Evolutionary conservation across 805 yeast species (phyloP).

Genomic region (Millerozyma miso): DNA sequence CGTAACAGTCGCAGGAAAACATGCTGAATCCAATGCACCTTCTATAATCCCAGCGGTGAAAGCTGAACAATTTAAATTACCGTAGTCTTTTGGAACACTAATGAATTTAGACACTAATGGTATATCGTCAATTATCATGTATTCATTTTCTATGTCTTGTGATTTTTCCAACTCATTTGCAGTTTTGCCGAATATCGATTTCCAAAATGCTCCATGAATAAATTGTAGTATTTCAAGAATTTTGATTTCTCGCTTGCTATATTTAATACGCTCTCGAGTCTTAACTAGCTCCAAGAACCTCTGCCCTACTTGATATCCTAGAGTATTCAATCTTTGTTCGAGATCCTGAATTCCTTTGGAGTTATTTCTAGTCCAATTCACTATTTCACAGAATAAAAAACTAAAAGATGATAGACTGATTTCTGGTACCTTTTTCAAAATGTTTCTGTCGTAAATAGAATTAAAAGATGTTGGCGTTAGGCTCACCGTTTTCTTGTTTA

Average conservation of each 20-base stretch:
- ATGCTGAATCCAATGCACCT: slow-evolving; percentile 71
- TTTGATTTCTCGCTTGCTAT: slow-evolving; percentile 62
- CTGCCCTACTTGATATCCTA: slow-evolving; percentile 77
- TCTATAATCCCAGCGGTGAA: slow-evolving; percentile 83
- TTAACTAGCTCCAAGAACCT: slow-evolving; percentile 66
- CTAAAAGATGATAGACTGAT: slow-evolving; percentile 65
- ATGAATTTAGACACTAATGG: slow-evolving; percentile 72
- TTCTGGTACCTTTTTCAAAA: slow-evolving; percentile 59
- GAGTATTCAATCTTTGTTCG: slow-evolving; percentile 53
- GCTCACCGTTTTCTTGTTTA: slow-evolving; percentile 27
- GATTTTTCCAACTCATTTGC: slow-evolving; percentile 76
- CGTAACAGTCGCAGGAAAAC: slow-evolving; percentile 71
- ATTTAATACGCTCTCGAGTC: slow-evolving; percentile 57
- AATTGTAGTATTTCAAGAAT: slow-evolving; percentile 68
- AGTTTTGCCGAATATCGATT: slow-evolving; percentile 61
- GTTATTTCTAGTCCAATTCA: slow-evolving; percentile 57
- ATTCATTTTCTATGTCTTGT: slow-evolving; percentile 63
- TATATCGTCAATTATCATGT: slow-evolving; percentile 73
- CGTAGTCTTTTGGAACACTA: slow-evolving; percentile 74
- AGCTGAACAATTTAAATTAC: slow-evolving; percentile 74
- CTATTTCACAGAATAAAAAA: slow-evolving; percentile 65
- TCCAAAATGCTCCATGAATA: slow-evolving; percentile 72
- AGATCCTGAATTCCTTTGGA: slow-evolving; percentile 65
- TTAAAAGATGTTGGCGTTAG: slow-evolving; percentile 32
- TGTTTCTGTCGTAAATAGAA: slow-evolving; percentile 64